These are phyloP conservation scores for Coniochaeta sp. DNA, from an alignment of 2,329 filamentous ascomycete species.

Conservation along the genomic window DNA sequence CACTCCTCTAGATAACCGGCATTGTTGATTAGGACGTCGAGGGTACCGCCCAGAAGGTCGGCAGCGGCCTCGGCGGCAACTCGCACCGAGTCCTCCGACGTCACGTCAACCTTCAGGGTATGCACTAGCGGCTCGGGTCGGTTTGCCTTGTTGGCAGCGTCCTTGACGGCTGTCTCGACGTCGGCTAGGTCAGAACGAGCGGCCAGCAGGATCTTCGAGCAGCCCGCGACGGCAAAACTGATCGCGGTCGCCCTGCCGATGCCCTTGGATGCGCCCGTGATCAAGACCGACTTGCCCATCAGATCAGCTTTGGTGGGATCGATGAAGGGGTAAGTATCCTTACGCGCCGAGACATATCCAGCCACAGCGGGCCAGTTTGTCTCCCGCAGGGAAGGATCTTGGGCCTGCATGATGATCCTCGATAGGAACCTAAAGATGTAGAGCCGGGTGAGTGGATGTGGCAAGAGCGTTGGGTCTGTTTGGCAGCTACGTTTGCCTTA, in stretches of 20 bases:
- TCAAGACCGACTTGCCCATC: conserved; percentile 14
- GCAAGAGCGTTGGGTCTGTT: too few relatives aligned
- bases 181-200: conserved; percentile 39
- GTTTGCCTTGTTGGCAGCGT: conserved; percentile 21
- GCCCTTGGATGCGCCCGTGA: conserved; percentile 18
- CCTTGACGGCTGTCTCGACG: conserved; percentile 27
- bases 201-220: conserved; percentile 38
- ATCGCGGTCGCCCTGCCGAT: conserved; percentile 20
- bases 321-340: neutral
- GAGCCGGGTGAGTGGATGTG: too few relatives aligned
- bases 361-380: neutral
- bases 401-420: too few relatives aligned
- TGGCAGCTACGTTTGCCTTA: too few relatives aligned
- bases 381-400: too few relatives aligned
- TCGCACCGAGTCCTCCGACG: conserved; percentile 22
- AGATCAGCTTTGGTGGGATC: conserved; percentile 9
- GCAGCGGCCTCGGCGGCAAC: conserved; percentile 22
- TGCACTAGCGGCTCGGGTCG: conserved; percentile 19
- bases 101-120: conserved; percentile 23
- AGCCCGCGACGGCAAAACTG: conserved; percentile 41
- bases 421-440: too few relatives aligned
- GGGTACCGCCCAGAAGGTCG: conserved; percentile 9
- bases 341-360: neutral
- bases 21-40: conserved; percentile 32
- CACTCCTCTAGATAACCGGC: conserved; percentile 31